Evolutionary conservation across 1,139 yeast genomes (phyloP).

Genomic region (Taiozyma onychis): DNA sequence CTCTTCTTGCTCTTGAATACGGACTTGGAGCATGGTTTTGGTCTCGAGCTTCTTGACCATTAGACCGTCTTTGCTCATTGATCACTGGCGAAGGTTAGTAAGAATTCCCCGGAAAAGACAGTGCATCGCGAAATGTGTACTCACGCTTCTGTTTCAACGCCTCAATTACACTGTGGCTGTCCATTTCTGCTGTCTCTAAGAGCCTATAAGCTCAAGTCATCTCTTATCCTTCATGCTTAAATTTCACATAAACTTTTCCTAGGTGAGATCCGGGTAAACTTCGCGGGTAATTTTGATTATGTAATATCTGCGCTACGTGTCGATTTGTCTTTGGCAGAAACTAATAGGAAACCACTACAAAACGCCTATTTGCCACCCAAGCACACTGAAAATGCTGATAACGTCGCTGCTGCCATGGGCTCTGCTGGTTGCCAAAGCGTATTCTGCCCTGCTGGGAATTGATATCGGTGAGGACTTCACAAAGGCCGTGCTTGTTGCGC

Average conservation of each 20-base stretch:
- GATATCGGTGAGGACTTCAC: constrained; percentile 89
- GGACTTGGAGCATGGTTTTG: constrained; percentile 1
- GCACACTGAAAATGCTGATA: not conserved
- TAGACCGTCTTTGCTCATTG: constrained; percentile 8
- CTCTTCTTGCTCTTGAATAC: constrained; percentile 8
- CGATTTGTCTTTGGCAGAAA: not conserved
- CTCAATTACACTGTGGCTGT: constrained; percentile 17
- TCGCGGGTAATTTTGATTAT: not conserved
- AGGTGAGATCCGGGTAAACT: not conserved
- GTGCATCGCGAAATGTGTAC: constrained; percentile 1
- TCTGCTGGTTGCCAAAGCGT: constrained; percentile 10
- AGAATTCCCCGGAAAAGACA: not conserved
- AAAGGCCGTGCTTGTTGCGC: constrained; percentile 86
- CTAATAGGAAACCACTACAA: not conserved
- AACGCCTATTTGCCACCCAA: not conserved
- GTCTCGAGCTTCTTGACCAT: constrained; percentile 1
- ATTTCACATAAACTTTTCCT: not conserved
- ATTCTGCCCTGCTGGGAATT: constrained; percentile 72
- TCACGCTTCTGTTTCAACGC: constrained; percentile 21
- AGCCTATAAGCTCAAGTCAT: not conserved
- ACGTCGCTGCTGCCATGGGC: not conserved
- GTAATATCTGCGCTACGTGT: not conserved
- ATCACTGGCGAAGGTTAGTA: constrained; percentile 8
- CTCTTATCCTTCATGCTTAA: not conserved
- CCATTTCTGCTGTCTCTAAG: constrained; percentile 8